A percentile compares a stretch with the other conserved stretches of the same genome.
Evolutionary conservation across 2,329 filamentous ascomycete species (phyloP).

Genomic region (Trichoderma oligosporum): DNA sequence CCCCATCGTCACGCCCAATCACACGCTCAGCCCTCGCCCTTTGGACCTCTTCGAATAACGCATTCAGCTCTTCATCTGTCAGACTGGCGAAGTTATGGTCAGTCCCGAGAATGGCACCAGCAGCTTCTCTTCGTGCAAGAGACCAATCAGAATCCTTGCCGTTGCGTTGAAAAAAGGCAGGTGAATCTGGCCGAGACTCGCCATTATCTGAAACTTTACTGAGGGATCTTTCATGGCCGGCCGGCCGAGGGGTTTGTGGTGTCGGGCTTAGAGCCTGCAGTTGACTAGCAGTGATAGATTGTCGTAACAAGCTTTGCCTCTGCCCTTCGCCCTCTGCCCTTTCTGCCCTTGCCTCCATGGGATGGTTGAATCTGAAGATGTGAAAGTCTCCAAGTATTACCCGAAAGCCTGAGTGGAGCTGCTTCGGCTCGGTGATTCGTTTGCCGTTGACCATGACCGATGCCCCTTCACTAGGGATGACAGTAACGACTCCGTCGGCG

Average conservation of each 20-base stretch:
- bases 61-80: conserved; percentile 90
- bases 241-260: conserved; percentile 59
- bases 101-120: conserved; percentile 79
- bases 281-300: conserved; percentile 67
- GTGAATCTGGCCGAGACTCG: conserved; percentile 75
- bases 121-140: conserved; percentile 88
- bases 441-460: conserved; percentile 98
- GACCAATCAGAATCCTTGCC: conserved; percentile 91
- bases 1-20: conserved; percentile 70
- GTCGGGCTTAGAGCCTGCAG: conserved; percentile 49
- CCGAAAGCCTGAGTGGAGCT: conserved; percentile 85
- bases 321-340: conserved; percentile 64
- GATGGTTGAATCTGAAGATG: conserved; percentile 98
- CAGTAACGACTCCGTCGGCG: conserved; percentile 83
- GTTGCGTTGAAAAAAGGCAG: conserved; percentile 59
- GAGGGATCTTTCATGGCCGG: conserved; percentile 67
- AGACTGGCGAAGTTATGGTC: conserved; percentile 89
- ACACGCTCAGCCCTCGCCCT: conserved; percentile 72
- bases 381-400: conserved; percentile 98
- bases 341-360: conserved; percentile 90
- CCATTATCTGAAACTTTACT: conserved; percentile 80
- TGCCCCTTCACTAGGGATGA: conserved; percentile 85
- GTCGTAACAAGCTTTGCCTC: conserved; percentile 72
- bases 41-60: conserved; percentile 90
- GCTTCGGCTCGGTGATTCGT: conserved; percentile 78